Evolutionary conservation across 331 rosid genomes (phyloP).

Genomic region (Arachis monticola): DNA sequence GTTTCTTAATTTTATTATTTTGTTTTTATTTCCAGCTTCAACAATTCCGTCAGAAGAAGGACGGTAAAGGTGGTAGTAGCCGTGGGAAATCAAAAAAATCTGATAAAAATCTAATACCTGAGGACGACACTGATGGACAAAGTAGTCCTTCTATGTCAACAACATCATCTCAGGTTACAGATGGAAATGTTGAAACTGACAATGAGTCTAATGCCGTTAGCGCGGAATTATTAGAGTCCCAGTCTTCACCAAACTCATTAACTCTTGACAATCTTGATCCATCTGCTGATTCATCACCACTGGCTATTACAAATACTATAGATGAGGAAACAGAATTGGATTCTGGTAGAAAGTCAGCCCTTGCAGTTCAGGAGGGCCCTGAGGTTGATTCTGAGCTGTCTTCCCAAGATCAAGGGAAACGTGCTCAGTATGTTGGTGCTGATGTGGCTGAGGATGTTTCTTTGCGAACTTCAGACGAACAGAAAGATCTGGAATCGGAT

Average conservation of each 20-base stretch:
- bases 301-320: constrained; percentile 34
- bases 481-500: constrained; percentile 41
- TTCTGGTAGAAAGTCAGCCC: constrained; percentile 42
- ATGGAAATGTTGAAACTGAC: constrained; percentile 51
- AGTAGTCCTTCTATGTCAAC: constrained; percentile 41
- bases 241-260: constrained; percentile 45
- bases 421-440: constrained; percentile 37
- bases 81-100: constrained; percentile 72
- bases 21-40: constrained; percentile 67
- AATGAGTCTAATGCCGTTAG: constrained; percentile 40
- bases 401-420: constrained; percentile 40
- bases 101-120: constrained; percentile 55
- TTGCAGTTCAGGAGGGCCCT: constrained; percentile 42
- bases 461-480: constrained; percentile 24
- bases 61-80: constrained; percentile 71
- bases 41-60: constrained; percentile 94
- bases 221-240: constrained; percentile 48
- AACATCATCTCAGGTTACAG: constrained; percentile 46
- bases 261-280: constrained; percentile 43
- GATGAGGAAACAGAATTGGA: constrained; percentile 37
- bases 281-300: constrained; percentile 41
- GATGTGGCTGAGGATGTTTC: constrained; percentile 39
- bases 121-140: constrained; percentile 61
- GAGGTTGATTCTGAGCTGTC: constrained; percentile 48
- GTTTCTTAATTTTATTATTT: constrained; percentile 38